Conservation (phyloP, 352 stramenopile genomes). For the Peronospora destructor region DNA sequence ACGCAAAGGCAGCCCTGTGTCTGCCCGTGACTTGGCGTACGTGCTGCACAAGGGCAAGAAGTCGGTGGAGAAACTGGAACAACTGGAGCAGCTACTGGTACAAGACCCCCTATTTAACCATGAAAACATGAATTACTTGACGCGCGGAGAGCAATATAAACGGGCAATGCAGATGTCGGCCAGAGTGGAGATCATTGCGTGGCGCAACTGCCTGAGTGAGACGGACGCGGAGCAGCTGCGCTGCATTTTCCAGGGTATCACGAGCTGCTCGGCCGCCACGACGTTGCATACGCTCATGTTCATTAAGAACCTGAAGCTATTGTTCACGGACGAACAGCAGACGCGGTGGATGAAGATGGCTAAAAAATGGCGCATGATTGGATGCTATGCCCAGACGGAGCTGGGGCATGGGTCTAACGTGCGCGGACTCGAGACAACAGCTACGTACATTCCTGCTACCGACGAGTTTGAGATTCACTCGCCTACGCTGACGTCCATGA, state of each 20-base stretch:
- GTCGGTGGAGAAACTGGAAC: conserved; percentile 44
- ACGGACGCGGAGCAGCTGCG: conserved; percentile 56
- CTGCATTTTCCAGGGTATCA: conserved; percentile 45
- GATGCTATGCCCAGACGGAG: conserved; percentile 86
- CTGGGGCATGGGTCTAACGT: conserved; percentile 86
- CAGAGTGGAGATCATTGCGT: conserved; percentile 48
- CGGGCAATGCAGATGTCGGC: conserved; percentile 50
- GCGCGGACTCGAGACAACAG: conserved; percentile 91
- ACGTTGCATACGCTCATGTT: conserved; percentile 72
- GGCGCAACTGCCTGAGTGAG: conserved; percentile 40
- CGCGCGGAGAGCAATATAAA: conserved; percentile 57
- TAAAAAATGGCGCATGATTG: conserved; percentile 65
- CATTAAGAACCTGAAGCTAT: conserved; percentile 51
- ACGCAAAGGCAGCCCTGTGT: conserved; percentile 38
- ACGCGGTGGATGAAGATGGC: conserved; percentile 59
- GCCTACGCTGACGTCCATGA: conserved; percentile 90
- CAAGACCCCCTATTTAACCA: conserved; percentile 49
- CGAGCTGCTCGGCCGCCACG: conserved; percentile 46
- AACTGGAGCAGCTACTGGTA: conserved; percentile 46
- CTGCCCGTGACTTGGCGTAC: conserved; percentile 51
- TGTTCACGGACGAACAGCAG: conserved; percentile 70
- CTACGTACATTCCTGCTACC: conserved; percentile 84
- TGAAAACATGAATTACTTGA: conserved; percentile 59
- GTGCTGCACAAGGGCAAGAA: conserved; percentile 51
- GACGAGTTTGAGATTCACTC: conserved; percentile 94